These are phyloP conservation scores for Ashbya aceris DNA, from an alignment of 1,139 yeast genomes.

Conservation along the genomic window DNA sequence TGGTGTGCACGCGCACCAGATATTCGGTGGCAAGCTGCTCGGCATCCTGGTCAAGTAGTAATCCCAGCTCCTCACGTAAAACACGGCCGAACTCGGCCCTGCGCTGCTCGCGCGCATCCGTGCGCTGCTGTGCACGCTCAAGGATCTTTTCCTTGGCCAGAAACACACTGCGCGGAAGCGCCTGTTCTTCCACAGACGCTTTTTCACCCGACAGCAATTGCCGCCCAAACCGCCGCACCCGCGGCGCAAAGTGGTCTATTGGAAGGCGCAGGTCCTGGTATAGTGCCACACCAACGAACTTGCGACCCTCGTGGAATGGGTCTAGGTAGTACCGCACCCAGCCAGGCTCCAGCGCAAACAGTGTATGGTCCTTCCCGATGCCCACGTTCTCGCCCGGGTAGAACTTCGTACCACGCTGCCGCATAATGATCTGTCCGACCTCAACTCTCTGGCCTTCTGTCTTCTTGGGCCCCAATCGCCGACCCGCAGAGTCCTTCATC, in stretches of 20 bases:
- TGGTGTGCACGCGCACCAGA: constrained; percentile 42
- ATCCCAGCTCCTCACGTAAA: constrained; percentile 23
- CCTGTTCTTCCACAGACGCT: constrained; percentile 46
- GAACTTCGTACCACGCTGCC: constrained; percentile 95
- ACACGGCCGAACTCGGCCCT: constrained; percentile 24
- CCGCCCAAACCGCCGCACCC: constrained; percentile 77
- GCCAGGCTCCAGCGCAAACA: constrained; percentile 88
- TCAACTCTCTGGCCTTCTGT: constrained; percentile 55
- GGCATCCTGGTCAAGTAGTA: constrained; percentile 33
- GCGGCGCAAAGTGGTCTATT: constrained; percentile 80
- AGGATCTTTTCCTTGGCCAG: constrained; percentile 45
- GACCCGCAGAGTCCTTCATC: constrained; percentile 92
- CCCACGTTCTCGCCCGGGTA: constrained; percentile 92
- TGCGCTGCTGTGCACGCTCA: constrained; percentile 34
- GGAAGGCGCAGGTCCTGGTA: constrained; percentile 59
- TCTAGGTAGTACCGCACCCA: constrained; percentile 83
- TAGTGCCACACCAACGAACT: constrained; percentile 82
- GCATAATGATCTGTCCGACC: constrained; percentile 83
- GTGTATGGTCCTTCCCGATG: constrained; percentile 90
- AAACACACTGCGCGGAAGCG: constrained; percentile 42
- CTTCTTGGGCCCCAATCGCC: constrained; percentile 84
- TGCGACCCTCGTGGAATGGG: constrained; percentile 95
- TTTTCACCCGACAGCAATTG: constrained; percentile 42
- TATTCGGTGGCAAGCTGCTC: constrained; percentile 39
- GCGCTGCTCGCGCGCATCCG: constrained; percentile 31